Conservation (phyloP, 2,329 filamentous ascomycete species). For the Fusarium pininemorale region DNA sequence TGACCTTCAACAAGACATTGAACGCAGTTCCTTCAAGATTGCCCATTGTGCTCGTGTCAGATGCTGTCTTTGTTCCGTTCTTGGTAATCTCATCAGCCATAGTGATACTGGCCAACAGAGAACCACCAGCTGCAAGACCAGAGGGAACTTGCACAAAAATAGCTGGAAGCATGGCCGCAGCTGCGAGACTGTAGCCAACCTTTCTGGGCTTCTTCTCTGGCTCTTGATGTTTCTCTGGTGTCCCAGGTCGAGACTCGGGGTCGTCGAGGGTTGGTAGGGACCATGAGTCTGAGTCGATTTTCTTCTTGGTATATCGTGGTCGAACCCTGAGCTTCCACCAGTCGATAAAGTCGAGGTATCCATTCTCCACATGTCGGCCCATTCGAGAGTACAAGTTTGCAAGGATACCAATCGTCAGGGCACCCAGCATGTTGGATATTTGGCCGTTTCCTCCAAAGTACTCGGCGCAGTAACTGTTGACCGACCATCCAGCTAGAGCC, state of each 20-base stretch:
- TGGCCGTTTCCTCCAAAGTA: conserved; percentile 76
- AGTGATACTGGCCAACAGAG: conserved; percentile 65
- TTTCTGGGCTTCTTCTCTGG: conserved; percentile 50
- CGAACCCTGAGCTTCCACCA: conserved; percentile 61
- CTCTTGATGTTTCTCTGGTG: conserved; percentile 32
- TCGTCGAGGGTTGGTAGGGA: conserved; percentile 45
- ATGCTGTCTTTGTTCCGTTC: conserved; percentile 49
- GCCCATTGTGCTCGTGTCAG: conserved; percentile 37
- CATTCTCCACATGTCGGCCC: conserved; percentile 67
- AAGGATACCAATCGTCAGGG: conserved; percentile 77
- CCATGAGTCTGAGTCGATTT: conserved; percentile 44
- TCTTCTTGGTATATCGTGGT: conserved; percentile 46
- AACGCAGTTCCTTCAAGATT: conserved; percentile 58
- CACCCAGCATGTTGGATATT: conserved; percentile 80
- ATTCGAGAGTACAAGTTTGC: conserved; percentile 81
- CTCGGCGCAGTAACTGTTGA: conserved; percentile 76
- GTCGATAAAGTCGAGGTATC: conserved; percentile 56
- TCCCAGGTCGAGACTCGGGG: conserved; percentile 45
- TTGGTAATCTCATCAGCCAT: conserved; percentile 64
- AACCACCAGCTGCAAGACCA: conserved; percentile 68
- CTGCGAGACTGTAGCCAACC: conserved; percentile 79
- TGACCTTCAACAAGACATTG: conserved; percentile 64
- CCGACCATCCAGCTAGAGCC: conserved; percentile 76
- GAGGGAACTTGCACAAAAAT: conserved; percentile 79
- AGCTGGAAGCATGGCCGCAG: conserved; percentile 84